phyloP scores from a whole-genome alignment of 257 asterid genomes.

The Solanum boliviense region DNA sequence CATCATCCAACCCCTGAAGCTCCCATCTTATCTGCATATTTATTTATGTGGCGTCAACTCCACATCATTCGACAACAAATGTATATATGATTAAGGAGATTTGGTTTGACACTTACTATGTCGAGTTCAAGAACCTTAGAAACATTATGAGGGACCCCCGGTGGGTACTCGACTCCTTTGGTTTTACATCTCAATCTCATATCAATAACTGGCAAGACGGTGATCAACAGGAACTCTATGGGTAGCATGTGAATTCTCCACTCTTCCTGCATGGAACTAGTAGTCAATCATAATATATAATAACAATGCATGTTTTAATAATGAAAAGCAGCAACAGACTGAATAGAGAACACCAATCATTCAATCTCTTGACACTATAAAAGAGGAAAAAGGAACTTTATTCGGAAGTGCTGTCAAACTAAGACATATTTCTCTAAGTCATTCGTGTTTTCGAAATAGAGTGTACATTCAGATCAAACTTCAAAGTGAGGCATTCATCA shows the following conservation, averaged over 20 bases:
- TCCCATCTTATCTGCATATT: conserved; percentile 78
- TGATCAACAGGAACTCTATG: conserved; percentile 66
- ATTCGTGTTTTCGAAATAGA: neutral
- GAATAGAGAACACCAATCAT: neutral
- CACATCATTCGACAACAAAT: neutral
- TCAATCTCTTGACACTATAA: neutral
- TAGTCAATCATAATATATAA: neutral
- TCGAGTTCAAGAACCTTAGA: conserved; percentile 81
- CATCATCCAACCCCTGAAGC: conserved; percentile 79
- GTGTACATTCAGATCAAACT: neutral
- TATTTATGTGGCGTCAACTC: neutral
- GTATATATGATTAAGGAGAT: neutral
- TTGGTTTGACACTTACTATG: conserved; percentile 43
- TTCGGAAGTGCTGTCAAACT: neutral
- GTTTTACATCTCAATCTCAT: conserved; percentile 76
- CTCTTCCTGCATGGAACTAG: conserved; percentile 50
- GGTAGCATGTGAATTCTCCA: conserved; percentile 98
- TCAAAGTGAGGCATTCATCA: neutral
- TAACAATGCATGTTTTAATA: neutral
- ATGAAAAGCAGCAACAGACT: neutral
- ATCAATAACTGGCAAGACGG: conserved; percentile 65
- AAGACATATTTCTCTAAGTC: neutral
- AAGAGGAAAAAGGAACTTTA: neutral
- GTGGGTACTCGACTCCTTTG: conserved; percentile 60
- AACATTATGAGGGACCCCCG: conserved; percentile 48